These are phyloP conservation scores for Penicillium cataractarum DNA, from an alignment of 495 filamentous ascomycete genomes.

Conservation along the genomic window DNA sequence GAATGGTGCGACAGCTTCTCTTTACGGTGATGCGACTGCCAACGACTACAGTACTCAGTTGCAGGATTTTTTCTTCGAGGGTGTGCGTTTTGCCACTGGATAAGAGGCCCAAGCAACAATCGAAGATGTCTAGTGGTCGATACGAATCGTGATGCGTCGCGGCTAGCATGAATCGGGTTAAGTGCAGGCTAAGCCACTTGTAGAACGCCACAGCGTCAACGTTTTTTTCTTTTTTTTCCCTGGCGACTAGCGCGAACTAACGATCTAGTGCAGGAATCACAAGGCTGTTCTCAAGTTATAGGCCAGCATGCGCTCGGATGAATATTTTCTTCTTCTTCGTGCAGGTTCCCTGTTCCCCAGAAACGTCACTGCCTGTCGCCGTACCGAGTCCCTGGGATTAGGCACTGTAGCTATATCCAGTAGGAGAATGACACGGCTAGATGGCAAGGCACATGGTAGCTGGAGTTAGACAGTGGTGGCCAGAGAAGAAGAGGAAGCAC, in stretches of 20 bases:
- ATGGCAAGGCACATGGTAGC: conserved; percentile 4
- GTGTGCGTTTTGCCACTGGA: background rate
- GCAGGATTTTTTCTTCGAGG: background rate
- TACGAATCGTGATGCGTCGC: background rate
- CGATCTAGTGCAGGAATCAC: background rate
- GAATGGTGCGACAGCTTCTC: background rate
- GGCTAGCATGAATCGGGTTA: background rate
- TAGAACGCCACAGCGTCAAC: background rate
- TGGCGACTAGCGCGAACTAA: background rate
- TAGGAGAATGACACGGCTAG: background rate
- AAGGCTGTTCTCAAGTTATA: background rate
- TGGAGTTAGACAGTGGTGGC: conserved; percentile 4
- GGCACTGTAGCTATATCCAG: background rate
- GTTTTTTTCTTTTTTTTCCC: background rate
- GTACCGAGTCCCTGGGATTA: background rate
- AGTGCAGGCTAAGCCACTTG: background rate
- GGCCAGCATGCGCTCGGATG: background rate
- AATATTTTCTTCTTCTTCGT: background rate
- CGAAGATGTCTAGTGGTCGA: background rate
- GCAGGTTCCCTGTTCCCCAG: background rate
- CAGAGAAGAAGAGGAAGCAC: background rate
- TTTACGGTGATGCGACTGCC: background rate
- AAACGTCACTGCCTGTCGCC: conserved; percentile 1
- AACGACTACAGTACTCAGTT: background rate
- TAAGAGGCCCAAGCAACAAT: background rate